phyloP scores from a whole-genome alignment of 768 basidiomycete species.

The Naganishia randhawae region DNA sequence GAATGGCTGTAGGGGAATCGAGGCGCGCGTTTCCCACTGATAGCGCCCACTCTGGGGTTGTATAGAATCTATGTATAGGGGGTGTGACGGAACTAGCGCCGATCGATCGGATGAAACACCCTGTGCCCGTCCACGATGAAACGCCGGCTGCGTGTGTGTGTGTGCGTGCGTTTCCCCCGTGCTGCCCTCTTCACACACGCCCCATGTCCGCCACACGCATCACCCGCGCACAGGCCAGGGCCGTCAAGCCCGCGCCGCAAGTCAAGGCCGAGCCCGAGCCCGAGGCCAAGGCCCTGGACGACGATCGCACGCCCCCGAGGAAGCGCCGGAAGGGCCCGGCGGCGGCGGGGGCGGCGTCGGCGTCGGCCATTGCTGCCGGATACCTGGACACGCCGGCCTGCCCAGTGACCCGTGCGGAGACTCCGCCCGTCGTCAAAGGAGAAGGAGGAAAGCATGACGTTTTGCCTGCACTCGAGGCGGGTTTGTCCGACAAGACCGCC shows the following conservation, averaged over 20 bases:
- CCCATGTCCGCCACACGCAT: neutral
- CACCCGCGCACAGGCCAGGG: neutral
- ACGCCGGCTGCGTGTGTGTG: neutral
- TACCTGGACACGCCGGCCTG: neutral
- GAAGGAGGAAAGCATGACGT: no score
- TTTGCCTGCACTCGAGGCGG: no score
- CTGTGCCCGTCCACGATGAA: neutral
- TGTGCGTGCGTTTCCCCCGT: neutral
- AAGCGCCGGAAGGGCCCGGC: neutral
- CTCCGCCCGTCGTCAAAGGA: no score
- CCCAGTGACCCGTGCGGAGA: neutral
- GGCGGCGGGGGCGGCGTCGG: neutral
- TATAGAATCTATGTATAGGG: no score
- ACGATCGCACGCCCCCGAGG: neutral
- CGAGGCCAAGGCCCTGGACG: neutral
- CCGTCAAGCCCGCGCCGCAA: neutral
- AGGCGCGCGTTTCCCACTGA: no score
- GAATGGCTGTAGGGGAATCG: no score
- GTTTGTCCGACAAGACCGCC: no score
- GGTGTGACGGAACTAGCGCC: no score
- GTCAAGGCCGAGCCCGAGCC: neutral
- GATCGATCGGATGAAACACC: conserved; percentile 19
- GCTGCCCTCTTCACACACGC: neutral
- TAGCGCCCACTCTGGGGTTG: no score
- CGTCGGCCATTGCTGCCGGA: neutral